These are phyloP conservation scores for Dactylellina haptotyla DNA, from an alignment of 2,329 filamentous ascomycete species.

Conservation along the genomic window DNA sequence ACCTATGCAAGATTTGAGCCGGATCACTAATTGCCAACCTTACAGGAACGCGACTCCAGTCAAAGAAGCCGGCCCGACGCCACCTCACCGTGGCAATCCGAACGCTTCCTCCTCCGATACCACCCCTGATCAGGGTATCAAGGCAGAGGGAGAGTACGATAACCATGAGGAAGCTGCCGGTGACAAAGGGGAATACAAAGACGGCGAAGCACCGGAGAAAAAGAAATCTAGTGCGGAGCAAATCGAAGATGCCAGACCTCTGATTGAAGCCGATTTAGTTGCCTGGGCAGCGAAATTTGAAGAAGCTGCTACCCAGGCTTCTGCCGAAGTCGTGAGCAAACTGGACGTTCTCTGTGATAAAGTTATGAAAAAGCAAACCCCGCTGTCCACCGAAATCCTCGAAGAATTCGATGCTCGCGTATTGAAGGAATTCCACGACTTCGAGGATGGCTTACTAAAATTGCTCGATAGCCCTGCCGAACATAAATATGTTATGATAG, in stretches of 20 bases:
- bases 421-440: conserved; percentile 71
- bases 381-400: conserved; percentile 53
- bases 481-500: conserved; percentile 33
- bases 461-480: conserved; percentile 59
- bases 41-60: conserved; percentile 39
- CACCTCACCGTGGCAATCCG: conserved; percentile 52
- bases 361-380: conserved; percentile 52
- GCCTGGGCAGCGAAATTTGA: conserved; percentile 90
- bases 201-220: conserved; percentile 63
- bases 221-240: conserved; percentile 61
- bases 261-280: conserved; percentile 79
- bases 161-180: conserved; percentile 28
- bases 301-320: conserved; percentile 83
- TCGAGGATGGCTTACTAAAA: conserved; percentile 74
- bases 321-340: conserved; percentile 72
- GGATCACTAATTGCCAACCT: not conserved
- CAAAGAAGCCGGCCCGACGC: conserved; percentile 53
- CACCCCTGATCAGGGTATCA: conserved; percentile 21
- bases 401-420: conserved; percentile 71
- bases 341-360: conserved; percentile 68
- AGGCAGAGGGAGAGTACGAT: conserved; percentile 54
- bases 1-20: not conserved
- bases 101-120: conserved; percentile 49
- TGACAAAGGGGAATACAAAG: conserved; percentile 58
- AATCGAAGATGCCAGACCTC: conserved; percentile 69